phyloP scores from a whole-genome alignment of 2,329 filamentous ascomycete genomes.

The Aspergillus sojae region DNA sequence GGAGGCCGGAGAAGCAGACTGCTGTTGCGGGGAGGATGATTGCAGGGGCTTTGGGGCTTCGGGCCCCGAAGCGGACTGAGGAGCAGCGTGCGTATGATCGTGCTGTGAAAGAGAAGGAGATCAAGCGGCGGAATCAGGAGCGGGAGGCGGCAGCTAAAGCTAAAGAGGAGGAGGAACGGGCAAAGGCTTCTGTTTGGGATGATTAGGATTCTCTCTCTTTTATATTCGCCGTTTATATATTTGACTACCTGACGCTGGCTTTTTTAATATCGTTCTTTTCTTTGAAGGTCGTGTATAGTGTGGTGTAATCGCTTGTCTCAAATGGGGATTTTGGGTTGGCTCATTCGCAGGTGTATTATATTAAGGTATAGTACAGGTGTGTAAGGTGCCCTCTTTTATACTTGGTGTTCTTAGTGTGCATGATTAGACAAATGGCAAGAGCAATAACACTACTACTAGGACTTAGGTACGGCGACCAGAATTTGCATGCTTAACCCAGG shows the following conservation, averaged over 20 bases:
- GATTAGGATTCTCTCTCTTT: constrained; percentile 44
- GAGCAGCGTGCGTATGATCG: constrained; percentile 87
- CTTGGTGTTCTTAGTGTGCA: not conserved
- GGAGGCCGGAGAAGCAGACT: constrained; percentile 86
- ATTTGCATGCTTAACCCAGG: not conserved
- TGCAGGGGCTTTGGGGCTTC: constrained; percentile 80
- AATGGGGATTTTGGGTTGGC: not conserved
- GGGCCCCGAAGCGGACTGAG: constrained; percentile 78
- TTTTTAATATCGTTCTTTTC: constrained; percentile 11
- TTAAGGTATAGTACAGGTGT: not conserved
- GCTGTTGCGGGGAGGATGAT: constrained; percentile 89
- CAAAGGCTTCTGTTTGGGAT: constrained; percentile 87
- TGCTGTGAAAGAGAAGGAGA: constrained; percentile 81
- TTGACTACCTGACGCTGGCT: not conserved
- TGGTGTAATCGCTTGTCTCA: not conserved
- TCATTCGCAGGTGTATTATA: not conserved
- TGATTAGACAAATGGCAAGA: not conserved
- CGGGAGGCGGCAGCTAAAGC: constrained; percentile 65
- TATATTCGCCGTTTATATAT: not conserved
- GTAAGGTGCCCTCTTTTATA: not conserved
- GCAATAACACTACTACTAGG: not conserved
- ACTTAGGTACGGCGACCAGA: not conserved
- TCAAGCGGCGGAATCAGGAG: constrained; percentile 73
- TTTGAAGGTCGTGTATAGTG: not conserved
- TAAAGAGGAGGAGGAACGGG: constrained; percentile 68